These are phyloP conservation scores for Plasmodium malariae DNA, from an alignment of 169 alveolate species.

Conservation along the genomic window DNA sequence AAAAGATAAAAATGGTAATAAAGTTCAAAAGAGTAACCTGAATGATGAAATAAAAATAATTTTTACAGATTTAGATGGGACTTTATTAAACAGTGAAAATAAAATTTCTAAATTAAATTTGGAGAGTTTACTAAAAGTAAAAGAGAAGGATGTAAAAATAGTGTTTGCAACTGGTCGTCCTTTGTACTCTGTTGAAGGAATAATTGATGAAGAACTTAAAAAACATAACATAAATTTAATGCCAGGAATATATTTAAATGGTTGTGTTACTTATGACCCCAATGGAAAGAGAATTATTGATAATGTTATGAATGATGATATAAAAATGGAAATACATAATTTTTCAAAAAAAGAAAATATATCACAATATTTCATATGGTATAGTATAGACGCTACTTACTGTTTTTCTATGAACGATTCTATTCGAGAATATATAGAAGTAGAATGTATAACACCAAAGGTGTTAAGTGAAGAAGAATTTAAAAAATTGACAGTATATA, in stretches of 20 bases:
- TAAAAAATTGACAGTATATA: conserved; percentile 61
- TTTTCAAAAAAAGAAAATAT: conserved; percentile 63
- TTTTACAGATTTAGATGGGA: conserved; percentile 70
- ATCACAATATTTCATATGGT: conserved; percentile 58
- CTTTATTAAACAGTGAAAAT: conserved; percentile 29
- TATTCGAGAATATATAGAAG: conserved; percentile 3
- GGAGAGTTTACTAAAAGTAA: conserved; percentile 47
- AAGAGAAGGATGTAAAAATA: conserved; percentile 45
- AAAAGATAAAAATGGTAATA: conserved; percentile 36
- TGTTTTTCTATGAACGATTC: conserved; percentile 62
- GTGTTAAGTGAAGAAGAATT: conserved; percentile 28
- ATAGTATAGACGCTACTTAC: conserved; percentile 47
- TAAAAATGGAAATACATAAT: conserved; percentile 54
- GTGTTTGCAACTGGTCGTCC: conserved; percentile 54
- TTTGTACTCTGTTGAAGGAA: conserved; percentile 26
- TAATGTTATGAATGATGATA: conserved; percentile 29
- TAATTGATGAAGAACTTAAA: conserved; percentile 48
- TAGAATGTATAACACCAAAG: conserved; percentile 30
- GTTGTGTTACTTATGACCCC: conserved; percentile 77
- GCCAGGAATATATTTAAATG: conserved; percentile 82
- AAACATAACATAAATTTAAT: conserved; percentile 30
- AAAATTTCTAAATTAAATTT: conserved; percentile 25
- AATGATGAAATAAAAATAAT: conserved; percentile 46
- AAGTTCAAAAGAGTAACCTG: conserved; percentile 4
- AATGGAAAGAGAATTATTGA: conserved; percentile 70